Conservation (phyloP, 164 flowering plant genomes). For the Vitis riparia region DNA sequence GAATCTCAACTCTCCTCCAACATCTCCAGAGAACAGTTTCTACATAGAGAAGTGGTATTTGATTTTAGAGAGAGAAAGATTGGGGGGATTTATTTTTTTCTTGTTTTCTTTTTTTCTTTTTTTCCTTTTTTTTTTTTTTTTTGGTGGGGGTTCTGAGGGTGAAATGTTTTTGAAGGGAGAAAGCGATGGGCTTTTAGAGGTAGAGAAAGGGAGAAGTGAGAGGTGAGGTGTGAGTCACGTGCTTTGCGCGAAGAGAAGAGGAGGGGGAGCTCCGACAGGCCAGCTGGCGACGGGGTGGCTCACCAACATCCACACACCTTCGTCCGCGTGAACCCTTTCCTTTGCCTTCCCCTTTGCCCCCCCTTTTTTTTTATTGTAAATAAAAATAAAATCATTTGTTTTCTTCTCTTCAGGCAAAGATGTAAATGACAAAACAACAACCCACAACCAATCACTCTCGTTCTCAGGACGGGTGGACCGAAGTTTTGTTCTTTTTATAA, state of each 20-base stretch:
- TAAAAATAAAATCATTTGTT: too few species aligned
- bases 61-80: slow-evolving; percentile 4
- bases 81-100: slow-evolving; percentile 15
- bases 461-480: too few species aligned
- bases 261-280: slow-evolving; percentile 16
- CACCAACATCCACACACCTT: slow-evolving; percentile 49
- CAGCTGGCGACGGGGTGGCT: slow-evolving; percentile 52
- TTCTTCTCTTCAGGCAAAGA: neutral
- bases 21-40: neutral
- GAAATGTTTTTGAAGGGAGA: slow-evolving; percentile 4
- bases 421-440: neutral
- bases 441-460: neutral
- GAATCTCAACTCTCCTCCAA: slow-evolving; percentile 19
- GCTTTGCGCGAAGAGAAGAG: slow-evolving; percentile 19
- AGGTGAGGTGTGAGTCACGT: slow-evolving; percentile 42
- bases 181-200: slow-evolving; percentile 29
- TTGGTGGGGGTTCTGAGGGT: too few species aligned
- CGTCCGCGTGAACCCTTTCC: slow-evolving; percentile 35
- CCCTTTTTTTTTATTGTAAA: neutral
- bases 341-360: neutral
- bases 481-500: too few species aligned
- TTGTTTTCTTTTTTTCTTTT: too few species aligned
- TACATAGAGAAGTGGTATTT: neutral
- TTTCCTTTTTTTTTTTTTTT: too few species aligned
- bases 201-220: slow-evolving; percentile 15